Percentiles rank a stretch among this genome's conserved stretches.
Conservation (phyloP, 2,329 filamentous ascomycete species). For the Colletotrichum echinochloae region DNA sequence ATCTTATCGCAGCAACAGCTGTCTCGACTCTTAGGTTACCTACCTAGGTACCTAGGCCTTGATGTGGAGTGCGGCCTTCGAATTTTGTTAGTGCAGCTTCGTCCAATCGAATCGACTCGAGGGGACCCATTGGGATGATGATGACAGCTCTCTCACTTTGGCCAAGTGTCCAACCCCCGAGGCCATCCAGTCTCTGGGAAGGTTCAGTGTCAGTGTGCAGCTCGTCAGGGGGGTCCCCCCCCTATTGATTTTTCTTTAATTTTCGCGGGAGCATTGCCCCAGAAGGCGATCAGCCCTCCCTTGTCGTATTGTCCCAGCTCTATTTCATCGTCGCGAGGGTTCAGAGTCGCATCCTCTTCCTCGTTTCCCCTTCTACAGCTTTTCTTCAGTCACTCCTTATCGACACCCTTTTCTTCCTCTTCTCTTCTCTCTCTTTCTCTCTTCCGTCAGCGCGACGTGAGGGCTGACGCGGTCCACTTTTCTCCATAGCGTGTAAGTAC, state of each 20-base stretch:
- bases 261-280: conserved; percentile 18
- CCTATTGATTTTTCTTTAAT: conserved; percentile 6
- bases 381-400: conserved; percentile 36
- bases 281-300: conserved; percentile 15
- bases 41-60: too few species aligned
- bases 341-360: background rate
- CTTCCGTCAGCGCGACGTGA: conserved; percentile 34
- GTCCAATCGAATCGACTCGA: conserved; percentile 12
- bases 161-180: conserved; percentile 35
- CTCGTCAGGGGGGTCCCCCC: conserved; percentile 19
- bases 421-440: conserved; percentile 36
- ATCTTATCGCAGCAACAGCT: conserved; percentile 33
- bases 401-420: conserved; percentile 17
- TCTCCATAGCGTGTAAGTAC: conserved; percentile 35
- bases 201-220: conserved; percentile 29
- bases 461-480: conserved; percentile 33
- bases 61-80: background rate
- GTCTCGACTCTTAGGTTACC: background rate
- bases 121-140: background rate
- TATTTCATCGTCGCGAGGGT: conserved; percentile 16
- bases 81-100: conserved; percentile 19
- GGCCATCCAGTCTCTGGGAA: conserved; percentile 29
- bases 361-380: background rate
- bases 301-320: background rate
- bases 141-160: conserved; percentile 18